Conservation (phyloP, 225 moss, liverwort and hornwort genomes). For the Sphagnum contortum region DNA sequence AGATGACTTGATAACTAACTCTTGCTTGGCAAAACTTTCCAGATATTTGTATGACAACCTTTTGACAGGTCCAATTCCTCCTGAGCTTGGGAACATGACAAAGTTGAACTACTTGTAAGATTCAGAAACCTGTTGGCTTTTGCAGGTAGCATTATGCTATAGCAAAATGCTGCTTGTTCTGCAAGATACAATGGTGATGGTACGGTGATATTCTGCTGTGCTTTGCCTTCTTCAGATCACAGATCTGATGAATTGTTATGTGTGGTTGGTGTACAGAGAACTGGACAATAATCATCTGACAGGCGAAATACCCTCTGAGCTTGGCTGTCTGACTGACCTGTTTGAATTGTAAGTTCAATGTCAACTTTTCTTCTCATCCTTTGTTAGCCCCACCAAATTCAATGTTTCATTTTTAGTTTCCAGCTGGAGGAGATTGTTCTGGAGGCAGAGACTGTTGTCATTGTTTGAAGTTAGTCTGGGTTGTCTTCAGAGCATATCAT, state of each 20-base stretch:
- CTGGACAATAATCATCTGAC: conserved; percentile 36
- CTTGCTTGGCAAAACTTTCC: not conserved
- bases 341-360: conserved; percentile 41
- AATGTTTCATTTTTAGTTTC: not conserved
- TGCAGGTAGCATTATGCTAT: too few species aligned
- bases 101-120: conserved; percentile 46
- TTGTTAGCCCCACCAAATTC: not conserved
- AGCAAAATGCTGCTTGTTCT: too few species aligned
- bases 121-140: not conserved
- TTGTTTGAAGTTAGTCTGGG: not conserved
- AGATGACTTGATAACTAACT: not conserved
- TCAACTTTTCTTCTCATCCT: conserved; percentile 1
- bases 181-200: too few species aligned
- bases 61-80: conserved; percentile 43
- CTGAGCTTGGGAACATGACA: conserved; percentile 53
- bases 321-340: conserved; percentile 41
- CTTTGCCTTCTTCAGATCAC: too few species aligned
- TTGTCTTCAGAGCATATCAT: not conserved
- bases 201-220: too few species aligned
- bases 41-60: conserved; percentile 49
- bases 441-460: not conserved
- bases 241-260: too few species aligned
- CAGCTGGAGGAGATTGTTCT: not conserved
- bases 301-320: conserved; percentile 56
- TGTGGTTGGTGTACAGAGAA: conserved; percentile 17